Percentiles rank a stretch among this genome's conserved stretches.
Evolutionary conservation across 2,329 filamentous ascomycete species (phyloP).

Genomic region (Fusarium luffae): DNA sequence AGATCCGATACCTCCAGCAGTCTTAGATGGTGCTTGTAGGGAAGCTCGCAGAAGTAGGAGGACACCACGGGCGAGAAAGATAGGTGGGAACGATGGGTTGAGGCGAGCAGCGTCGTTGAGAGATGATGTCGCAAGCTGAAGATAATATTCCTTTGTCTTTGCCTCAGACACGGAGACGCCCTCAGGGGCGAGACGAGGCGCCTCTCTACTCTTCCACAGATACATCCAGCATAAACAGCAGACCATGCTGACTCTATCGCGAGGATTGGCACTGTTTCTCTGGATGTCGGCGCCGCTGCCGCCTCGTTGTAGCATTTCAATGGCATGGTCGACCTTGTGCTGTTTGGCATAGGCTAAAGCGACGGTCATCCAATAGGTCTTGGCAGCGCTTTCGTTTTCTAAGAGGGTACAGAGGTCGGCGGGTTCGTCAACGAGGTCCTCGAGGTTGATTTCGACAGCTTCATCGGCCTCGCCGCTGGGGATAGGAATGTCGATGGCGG

Average conservation of each 20-base stretch:
- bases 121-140: slow-evolving; percentile 88
- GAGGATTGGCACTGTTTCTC: slow-evolving; percentile 74
- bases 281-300: slow-evolving; percentile 76
- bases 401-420: slow-evolving; percentile 95
- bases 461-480: slow-evolving; percentile 74
- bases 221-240: slow-evolving; percentile 92
- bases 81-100: slow-evolving; percentile 89
- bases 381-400: slow-evolving; percentile 91
- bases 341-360: slow-evolving; percentile 97
- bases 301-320: slow-evolving; percentile 79
- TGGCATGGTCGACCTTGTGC: slow-evolving; percentile 87
- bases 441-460: slow-evolving; percentile 90
- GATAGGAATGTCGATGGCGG: slow-evolving; percentile 73
- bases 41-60: slow-evolving; percentile 89
- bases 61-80: slow-evolving; percentile 91
- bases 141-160: slow-evolving; percentile 92
- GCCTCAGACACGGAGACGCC: slow-evolving; percentile 74
- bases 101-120: slow-evolving; percentile 96
- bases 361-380: slow-evolving; percentile 98
- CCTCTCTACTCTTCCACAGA: slow-evolving; percentile 87
- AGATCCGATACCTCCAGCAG: slow-evolving; percentile 72
- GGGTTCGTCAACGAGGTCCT: slow-evolving; percentile 90
- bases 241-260: slow-evolving; percentile 87
- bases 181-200: slow-evolving; percentile 71
- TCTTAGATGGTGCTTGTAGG: slow-evolving; percentile 78